Base-by-base conservation (phyloP, 331 rosid genomes). In the Saraca asoca region DNA sequence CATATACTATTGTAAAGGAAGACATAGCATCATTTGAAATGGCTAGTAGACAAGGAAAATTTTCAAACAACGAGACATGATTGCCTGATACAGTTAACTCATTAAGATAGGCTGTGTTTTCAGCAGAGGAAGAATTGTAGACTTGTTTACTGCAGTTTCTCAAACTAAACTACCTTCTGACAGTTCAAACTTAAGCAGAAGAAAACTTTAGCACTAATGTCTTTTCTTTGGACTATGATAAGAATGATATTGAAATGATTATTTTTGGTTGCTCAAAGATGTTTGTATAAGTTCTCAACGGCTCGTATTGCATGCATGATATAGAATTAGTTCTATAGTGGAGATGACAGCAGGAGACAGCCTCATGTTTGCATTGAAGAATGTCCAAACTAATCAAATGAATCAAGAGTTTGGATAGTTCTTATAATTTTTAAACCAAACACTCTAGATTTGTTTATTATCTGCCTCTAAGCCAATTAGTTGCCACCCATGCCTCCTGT, bases 131-230 rank as follows among this genome's bases (percentile, higher is more conserved):
- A 14, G 44, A 50, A 53, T 34, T 24, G 44, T 58, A 29, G 29
- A 53, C 38, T 50, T 24, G 59, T 58, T 37, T 35, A 65, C 48
- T 46, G 46, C 63, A 69, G 18, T 31, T 64, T 74, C 55, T 50
- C 6, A 19, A 59, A 62, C 49, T 42, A 63, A 56, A 72, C n/a
- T 44, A 51, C 37, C 18, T 69, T 64, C 55, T 58, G 76, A 46
- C 63, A 5, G 24, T 50, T 39, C 14, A 49, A 37, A 13, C 20
- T 14, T 73, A 51, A 63, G 66, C 16, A 29, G 37, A 19, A 68
- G 43, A 73, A 50, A 49, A 6, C 6, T 39, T 51, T 39, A 51
- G 74, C 16, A 57, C 19, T 41, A 5, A 31, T 62, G 44, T 42
- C 10, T 49, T 41, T 4, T 29, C 41, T 37, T 37, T 37, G 41